phyloP scores from a whole-genome alignment of 306 rosid species.

The Mucuna pruriens region DNA sequence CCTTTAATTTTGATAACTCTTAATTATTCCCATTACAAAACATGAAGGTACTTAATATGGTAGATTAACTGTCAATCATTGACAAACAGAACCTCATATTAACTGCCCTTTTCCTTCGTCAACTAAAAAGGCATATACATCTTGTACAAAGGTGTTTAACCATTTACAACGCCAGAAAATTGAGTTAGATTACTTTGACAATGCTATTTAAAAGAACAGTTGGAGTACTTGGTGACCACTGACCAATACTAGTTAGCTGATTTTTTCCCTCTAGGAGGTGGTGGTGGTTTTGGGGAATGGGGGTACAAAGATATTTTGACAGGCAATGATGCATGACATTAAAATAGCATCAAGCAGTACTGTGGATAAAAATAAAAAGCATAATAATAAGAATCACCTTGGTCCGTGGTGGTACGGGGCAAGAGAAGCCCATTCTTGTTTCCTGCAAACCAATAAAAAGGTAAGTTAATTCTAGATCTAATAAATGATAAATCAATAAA shows the following conservation, averaged over 20 bases:
- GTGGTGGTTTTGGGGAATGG: neutral
- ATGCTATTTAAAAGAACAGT: neutral
- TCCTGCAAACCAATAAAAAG: slow-evolving; percentile 49
- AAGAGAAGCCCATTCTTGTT: slow-evolving; percentile 90
- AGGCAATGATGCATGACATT: neutral
- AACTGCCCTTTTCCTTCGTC: slow-evolving; percentile 1
- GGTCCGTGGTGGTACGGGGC: slow-evolving; percentile 91
- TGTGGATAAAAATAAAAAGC: neutral
- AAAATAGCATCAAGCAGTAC: neutral
- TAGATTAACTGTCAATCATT: neutral
- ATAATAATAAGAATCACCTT: slow-evolving; percentile 50
- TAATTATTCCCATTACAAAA: neutral
- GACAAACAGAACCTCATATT: neutral
- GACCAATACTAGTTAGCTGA: neutral
- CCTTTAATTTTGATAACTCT: no score
- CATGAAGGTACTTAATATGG: neutral
- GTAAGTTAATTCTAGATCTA: neutral
- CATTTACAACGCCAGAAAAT: neutral
- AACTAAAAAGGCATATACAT: neutral
- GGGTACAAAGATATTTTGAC: slow-evolving; percentile 6
- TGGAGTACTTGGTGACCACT: neutral
- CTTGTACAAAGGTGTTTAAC: neutral
- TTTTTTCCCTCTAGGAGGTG: neutral
- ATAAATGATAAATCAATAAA: neutral
- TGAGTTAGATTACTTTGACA: slow-evolving; percentile 16